phyloP scores from a whole-genome alignment of 768 basidiomycete genomes.

The Chalciporus chontae region DNA sequence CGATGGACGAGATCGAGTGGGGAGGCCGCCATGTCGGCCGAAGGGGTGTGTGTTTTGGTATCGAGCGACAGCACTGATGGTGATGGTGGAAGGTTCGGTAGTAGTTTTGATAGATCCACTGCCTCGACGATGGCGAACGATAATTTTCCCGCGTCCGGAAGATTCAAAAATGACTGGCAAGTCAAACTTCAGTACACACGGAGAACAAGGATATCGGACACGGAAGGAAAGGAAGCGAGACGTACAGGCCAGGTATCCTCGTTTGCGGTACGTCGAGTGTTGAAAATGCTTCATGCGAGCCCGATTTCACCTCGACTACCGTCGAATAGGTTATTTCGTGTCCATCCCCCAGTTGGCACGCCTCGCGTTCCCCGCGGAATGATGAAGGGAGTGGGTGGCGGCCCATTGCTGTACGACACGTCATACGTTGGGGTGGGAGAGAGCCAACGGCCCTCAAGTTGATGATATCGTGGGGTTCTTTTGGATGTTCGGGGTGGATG shows the following conservation, averaged over 20 bases:
- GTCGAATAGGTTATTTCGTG: conserved; percentile 65
- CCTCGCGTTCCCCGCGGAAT: conserved; percentile 24
- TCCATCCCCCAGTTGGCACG: conserved; percentile 33
- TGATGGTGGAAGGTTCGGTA: conserved; percentile 59
- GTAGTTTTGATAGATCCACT: conserved; percentile 43
- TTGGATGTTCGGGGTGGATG: conserved; percentile 42
- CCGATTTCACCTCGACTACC: conserved; percentile 75
- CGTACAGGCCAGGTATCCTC: conserved; percentile 76
- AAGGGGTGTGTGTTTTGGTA: conserved; percentile 12
- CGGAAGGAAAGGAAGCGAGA: conserved; percentile 9
- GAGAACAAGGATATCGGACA: background rate
- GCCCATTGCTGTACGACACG: conserved; percentile 19
- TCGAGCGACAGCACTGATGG: background rate
- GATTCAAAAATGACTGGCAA: conserved; percentile 48
- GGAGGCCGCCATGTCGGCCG: conserved; percentile 8
- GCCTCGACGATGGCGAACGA: conserved; percentile 53
- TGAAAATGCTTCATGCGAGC: conserved; percentile 88
- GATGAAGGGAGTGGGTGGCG: conserved; percentile 34
- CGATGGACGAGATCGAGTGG: conserved; percentile 54
- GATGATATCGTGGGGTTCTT: conserved; percentile 67
- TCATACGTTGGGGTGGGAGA: conserved; percentile 53
- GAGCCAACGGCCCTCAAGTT: conserved; percentile 59
- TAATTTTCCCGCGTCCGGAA: conserved; percentile 65
- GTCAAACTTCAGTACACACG: background rate
- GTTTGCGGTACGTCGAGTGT: conserved; percentile 72